Evolutionary conservation across 495 filamentous ascomycete species (phyloP).

Genomic region (Tuber calosporum): DNA sequence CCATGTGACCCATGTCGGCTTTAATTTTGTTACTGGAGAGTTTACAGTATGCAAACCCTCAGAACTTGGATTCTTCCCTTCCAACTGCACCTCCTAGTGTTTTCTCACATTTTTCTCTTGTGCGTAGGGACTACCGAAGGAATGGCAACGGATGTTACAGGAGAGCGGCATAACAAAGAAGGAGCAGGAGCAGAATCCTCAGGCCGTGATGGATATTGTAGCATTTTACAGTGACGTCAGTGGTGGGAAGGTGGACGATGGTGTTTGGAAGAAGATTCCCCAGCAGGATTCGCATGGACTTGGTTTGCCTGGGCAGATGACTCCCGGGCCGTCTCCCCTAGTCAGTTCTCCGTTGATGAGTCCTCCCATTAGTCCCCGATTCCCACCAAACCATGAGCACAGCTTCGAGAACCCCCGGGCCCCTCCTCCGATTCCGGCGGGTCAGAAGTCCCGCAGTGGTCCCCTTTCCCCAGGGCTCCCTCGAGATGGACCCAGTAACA

Average conservation of each 20-base stretch:
- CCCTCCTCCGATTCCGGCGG: slow-evolving; percentile 72
- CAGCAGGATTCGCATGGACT: slow-evolving; percentile 46
- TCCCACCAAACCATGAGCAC: slow-evolving; percentile 80
- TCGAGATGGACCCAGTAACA: slow-evolving; percentile 45
- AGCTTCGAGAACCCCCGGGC: slow-evolving; percentile 97
- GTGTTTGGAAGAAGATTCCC: slow-evolving; percentile 91
- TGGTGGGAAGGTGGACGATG: slow-evolving; percentile 70
- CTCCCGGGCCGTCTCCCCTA: slow-evolving; percentile 45
- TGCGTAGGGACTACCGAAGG: slow-evolving; percentile 78
- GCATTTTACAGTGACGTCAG: slow-evolving; percentile 92
- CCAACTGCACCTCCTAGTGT: slow-evolving; percentile 37
- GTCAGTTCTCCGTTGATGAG: slow-evolving; percentile 61
- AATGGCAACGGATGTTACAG: slow-evolving; percentile 93
- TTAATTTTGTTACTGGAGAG: slow-evolving; percentile 92
- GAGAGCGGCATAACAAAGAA: slow-evolving; percentile 94
- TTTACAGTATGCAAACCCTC: slow-evolving; percentile 65
- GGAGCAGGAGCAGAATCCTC: slow-evolving; percentile 90
- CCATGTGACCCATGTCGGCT: slow-evolving; percentile 95
- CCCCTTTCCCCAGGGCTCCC: slow-evolving; percentile 25
- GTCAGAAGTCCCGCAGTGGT: slow-evolving; percentile 28
- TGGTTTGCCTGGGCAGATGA: slow-evolving; percentile 24
- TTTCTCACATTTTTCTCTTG: slow-evolving; percentile 24
- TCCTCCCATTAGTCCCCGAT: slow-evolving; percentile 82
- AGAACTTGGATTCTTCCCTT: slow-evolving; percentile 21
- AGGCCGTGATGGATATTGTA: slow-evolving; percentile 90